Evolutionary conservation across 2,329 filamentous ascomycete genomes (phyloP).

Genomic region (Endocalyx cinctus): DNA sequence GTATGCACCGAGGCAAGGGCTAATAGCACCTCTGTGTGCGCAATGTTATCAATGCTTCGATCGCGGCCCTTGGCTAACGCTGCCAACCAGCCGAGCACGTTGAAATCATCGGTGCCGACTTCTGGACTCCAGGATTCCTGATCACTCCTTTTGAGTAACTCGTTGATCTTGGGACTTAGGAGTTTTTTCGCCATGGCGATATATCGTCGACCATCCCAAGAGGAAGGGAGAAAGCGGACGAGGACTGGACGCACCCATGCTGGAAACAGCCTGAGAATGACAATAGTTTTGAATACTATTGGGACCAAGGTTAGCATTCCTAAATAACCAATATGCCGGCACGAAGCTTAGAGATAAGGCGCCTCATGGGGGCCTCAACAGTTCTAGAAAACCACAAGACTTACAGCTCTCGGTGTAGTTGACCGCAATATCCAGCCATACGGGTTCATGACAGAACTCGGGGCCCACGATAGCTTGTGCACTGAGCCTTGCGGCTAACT

Average conservation of each 20-base stretch:
- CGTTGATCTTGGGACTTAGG: constrained; percentile 5
- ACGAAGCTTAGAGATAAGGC: too few relatives aligned
- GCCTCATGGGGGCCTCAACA: neutral
- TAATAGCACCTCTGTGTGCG: constrained; percentile 6
- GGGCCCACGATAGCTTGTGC: constrained; percentile 6
- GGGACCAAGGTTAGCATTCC: too few relatives aligned
- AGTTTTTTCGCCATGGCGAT: constrained; percentile 2
- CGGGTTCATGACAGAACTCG: constrained; percentile 1
- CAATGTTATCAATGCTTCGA: constrained; percentile 3
- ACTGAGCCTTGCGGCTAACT: constrained; percentile 3
- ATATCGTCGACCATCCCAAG: constrained; percentile 7
- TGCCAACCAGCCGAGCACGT: constrained; percentile 10
- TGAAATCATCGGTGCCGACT: constrained; percentile 4
- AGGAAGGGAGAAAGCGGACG: constrained; percentile 8
- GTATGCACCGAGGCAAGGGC: constrained; percentile 10
- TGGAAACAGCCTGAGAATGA: constrained; percentile 7
- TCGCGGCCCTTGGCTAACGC: constrained; percentile 2
- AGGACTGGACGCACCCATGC: constrained; percentile 5
- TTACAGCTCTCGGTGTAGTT: constrained; percentile 8
- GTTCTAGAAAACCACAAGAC: neutral
- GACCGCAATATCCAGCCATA: constrained; percentile 6
- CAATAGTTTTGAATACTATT: constrained; percentile 7
- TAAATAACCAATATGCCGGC: neutral
- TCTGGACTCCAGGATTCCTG: constrained; percentile 2
- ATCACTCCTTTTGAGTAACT: constrained; percentile 7